Base-by-base conservation (phyloP, 1,284 basidiomycete species). In the Mycosarcoma mackinlayi region DNA sequence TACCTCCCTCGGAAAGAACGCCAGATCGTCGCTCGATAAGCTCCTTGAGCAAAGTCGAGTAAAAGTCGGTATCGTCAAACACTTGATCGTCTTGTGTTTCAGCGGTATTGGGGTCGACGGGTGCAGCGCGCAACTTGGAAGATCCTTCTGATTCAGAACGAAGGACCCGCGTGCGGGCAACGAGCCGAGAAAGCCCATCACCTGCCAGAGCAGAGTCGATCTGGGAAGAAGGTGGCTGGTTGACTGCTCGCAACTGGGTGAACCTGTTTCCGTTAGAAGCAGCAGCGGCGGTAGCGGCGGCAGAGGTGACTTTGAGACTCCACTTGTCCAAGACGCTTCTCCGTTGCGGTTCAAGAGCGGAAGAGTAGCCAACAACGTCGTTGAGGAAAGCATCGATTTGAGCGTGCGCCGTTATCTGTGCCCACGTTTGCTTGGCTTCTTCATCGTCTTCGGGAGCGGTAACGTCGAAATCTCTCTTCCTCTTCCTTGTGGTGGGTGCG, bases 31-130 rank as follows among this genome's bases (percentile, higher is more conserved):
- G 50, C 49, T 82, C 80, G 34, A 82, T 79, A 21, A 82, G 58
- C 44, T 81, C 80, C 14, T 79, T 73, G 24, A 82, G 73, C 19
- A 82, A 48, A 10, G 64, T 44, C 5, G 66, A 57, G 57, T 82
- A 82, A 54, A 82, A 80, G 48, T 82, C 80, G 25, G 74, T 66
- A 37, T 82, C 80, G 64, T 82, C 80, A 34, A 81, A 82, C 1
- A 78, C 66, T 18, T 81, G 67, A 3, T n/a, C 46, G 40, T 77
- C 69, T 23, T 48, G 37, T 24, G 37, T 41, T n/a, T 58, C 39
- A 13, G 57, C 51, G 16, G 37, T 9, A 21, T 19, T 6, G 8
- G 14, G 21, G 18, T 23, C 14, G 18, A 41, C 3, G 16, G 18
- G 21, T 4, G 37, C 7, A 11, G 33, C 27, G 13, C 63, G 56